Base-by-base conservation (phyloP, 331 rosid genomes). In the Ulmus americana region DNA sequence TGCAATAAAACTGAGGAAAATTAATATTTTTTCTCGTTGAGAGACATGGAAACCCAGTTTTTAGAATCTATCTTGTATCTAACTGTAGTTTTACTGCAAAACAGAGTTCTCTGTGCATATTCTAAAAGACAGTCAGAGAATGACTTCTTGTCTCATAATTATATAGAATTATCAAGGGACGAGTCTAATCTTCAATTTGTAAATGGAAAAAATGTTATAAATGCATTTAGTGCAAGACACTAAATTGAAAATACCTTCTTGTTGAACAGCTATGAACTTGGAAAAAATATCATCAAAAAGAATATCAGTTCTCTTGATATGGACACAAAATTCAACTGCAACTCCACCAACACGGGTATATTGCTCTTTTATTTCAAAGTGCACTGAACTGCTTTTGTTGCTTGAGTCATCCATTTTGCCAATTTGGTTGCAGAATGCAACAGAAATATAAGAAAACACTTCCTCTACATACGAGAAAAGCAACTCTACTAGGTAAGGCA, bases 281-380 rank as follows among this genome's bases (percentile, higher is more conserved):
- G 86, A 67, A 88, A 85, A 94, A 72, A 94, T 87, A 74, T 94
- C 90, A 67, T 94, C 97, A 82, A 94, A 94, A 80, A 94, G 95
- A 59, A 94, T 80, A 73, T 94, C 97, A 28, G 86, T 81, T 81
- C 95, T 86, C 80, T 85, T 89, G 86, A 89, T 82, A 76, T 94
- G 98, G 65, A 92, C 95, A 75, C 98, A 94, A 64, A 94, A 87
- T 75, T 94, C 98, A 73, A 94, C 98, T 41, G 98, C 97, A 69
- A 94, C 98, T 69, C 98, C 98, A 80, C 97, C 98, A 69, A 89
- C 98, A 50, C 91, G 91, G 41, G 83, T 76, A 67, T 85, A 90
- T 72, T 94, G 98, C 83, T 87, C 98, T 80, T 90, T 94, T 77
- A 94, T 87, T 73, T 89, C 95, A 68, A 80, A 70, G 74, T 80